Conservation (phyloP, 2,329 filamentous ascomycete genomes). For the Lachnellula subtilissima region DNA sequence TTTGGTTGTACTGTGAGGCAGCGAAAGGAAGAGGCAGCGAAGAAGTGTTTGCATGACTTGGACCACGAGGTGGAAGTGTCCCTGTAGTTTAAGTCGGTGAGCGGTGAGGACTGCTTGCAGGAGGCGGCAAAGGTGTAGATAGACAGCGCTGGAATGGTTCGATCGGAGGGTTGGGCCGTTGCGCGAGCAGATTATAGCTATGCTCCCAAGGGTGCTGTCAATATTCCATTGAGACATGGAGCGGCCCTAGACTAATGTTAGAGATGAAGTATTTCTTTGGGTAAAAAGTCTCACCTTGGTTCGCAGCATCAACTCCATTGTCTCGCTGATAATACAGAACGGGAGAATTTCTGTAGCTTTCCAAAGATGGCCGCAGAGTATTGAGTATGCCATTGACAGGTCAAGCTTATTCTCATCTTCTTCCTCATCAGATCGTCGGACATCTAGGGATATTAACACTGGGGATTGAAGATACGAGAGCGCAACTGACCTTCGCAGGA, state of each 20-base stretch:
- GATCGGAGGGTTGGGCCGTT: constrained; percentile 20
- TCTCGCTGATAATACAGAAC: constrained; percentile 30
- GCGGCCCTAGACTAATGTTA: constrained; percentile 18
- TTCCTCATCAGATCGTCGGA: constrained; percentile 10
- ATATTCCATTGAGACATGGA: constrained; percentile 31
- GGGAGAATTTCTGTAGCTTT: constrained; percentile 22
- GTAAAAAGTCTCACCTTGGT: constrained; percentile 24
- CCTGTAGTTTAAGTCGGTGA: constrained; percentile 56
- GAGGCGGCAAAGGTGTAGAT: constrained; percentile 42
- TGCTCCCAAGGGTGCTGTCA: constrained; percentile 30
- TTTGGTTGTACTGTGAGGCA: constrained; percentile 25
- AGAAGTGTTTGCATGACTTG: constrained; percentile 53
- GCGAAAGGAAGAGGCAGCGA: constrained; percentile 43
- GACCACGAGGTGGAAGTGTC: constrained; percentile 56
- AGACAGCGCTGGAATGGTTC: constrained; percentile 23
- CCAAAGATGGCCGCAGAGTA: constrained; percentile 20
- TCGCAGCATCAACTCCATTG: constrained; percentile 28
- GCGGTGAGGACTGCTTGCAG: constrained; percentile 53
- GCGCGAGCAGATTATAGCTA: constrained; percentile 30
- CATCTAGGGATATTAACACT: constrained; percentile 16
- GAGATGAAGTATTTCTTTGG: neutral
- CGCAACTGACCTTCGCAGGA: constrained; percentile 24
- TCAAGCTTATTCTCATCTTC: constrained; percentile 15
- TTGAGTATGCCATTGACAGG: constrained; percentile 24
- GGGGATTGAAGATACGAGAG: neutral